These are phyloP conservation scores for Epichloe gansuensis DNA, from an alignment of 2,329 filamentous ascomycete species.

Conservation along the genomic window DNA sequence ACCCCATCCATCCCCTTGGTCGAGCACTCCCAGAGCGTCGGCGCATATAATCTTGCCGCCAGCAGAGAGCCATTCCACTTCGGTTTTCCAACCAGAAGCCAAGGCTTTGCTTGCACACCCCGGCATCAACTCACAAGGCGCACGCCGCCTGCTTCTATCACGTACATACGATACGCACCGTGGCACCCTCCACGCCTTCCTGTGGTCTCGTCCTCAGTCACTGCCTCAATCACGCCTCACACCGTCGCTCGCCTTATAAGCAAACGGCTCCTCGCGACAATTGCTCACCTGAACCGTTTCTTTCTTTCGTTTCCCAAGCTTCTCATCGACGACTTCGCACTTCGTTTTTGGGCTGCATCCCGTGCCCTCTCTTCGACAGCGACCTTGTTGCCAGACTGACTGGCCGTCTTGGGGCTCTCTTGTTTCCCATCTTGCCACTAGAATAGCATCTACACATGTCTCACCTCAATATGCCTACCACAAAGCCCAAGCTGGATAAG, in stretches of 20 bases:
- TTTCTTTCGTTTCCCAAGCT: neutral
- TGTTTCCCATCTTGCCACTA: neutral
- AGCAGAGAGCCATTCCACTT: constrained; percentile 1
- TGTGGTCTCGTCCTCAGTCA: neutral
- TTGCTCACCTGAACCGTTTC: neutral
- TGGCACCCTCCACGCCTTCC: neutral
- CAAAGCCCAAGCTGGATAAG: constrained; percentile 48
- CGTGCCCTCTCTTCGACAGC: neutral
- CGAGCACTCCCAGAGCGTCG: constrained; percentile 8
- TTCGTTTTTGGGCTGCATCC: neutral
- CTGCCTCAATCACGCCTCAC: constrained; percentile 8
- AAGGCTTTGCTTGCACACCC: neutral
- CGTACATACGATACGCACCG: neutral
- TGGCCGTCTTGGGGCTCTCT: neutral
- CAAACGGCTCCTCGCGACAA: constrained; percentile 6
- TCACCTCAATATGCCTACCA: constrained; percentile 33
- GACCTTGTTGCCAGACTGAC: neutral
- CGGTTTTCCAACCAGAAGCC: constrained; percentile 4
- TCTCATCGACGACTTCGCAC: constrained; percentile 2
- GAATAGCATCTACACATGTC: neutral
- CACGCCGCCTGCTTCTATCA: constrained; percentile 2
- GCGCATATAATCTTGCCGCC: constrained; percentile 16
- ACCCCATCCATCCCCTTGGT: neutral
- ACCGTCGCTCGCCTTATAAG: constrained; percentile 6
- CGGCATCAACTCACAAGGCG: constrained; percentile 6